Conservation (phyloP, 1,284 basidiomycete species). For the Rhodotorula mucilaginosa region DNA sequence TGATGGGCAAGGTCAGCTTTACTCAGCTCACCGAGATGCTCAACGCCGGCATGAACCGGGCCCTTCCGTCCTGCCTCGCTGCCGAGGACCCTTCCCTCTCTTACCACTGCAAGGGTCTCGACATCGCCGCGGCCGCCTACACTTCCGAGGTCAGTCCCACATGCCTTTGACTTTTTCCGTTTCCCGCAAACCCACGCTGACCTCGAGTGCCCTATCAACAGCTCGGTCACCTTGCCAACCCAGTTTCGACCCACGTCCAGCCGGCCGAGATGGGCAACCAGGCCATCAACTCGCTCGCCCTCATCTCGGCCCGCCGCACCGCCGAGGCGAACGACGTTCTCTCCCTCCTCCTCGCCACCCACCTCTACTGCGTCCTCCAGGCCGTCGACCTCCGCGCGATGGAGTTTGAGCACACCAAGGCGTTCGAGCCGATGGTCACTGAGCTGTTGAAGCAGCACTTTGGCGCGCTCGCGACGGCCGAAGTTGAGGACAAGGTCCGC, state of each 20-base stretch:
- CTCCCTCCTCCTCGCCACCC: constrained; percentile 68
- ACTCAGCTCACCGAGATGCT: constrained; percentile 78
- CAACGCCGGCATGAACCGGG: constrained; percentile 77
- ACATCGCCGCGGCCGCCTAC: constrained; percentile 78
- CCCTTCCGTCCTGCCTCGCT: constrained; percentile 74
- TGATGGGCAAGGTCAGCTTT: constrained; percentile 78
- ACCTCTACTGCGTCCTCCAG: constrained; percentile 74
- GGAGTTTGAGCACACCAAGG: constrained; percentile 62
- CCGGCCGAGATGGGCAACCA: constrained; percentile 80
- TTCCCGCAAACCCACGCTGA: neutral
- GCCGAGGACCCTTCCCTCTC: constrained; percentile 74
- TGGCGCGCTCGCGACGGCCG: constrained; percentile 44
- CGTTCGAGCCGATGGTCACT: constrained; percentile 55
- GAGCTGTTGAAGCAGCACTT: constrained; percentile 57
- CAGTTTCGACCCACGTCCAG: constrained; percentile 67
- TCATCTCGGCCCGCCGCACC: constrained; percentile 75
- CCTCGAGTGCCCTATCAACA: neutral
- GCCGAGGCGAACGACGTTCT: constrained; percentile 71
- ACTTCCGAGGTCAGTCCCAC: constrained; percentile 57
- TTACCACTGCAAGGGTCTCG: constrained; percentile 79
- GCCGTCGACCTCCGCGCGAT: constrained; percentile 73
- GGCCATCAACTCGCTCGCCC: constrained; percentile 67
- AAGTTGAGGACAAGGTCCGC: constrained; percentile 31
- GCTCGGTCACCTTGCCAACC: constrained; percentile 75
- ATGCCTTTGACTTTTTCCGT: neutral